phyloP scores from a whole-genome alignment of 345 rosid species.

The Citrus reticulata region DNA sequence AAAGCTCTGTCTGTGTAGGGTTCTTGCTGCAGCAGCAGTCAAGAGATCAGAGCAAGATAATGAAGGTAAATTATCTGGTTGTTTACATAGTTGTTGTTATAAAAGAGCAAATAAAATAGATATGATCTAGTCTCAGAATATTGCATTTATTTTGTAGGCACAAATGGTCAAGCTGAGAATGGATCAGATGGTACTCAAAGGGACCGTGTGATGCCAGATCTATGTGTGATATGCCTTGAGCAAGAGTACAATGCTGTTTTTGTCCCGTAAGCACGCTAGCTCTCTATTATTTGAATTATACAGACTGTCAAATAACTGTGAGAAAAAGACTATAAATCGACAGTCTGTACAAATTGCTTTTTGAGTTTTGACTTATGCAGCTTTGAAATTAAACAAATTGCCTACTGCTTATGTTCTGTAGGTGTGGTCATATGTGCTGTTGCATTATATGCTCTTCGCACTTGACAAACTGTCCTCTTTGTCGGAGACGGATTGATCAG shows the following conservation, averaged over 20 bases:
- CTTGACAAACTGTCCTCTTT: slow-evolving; percentile 78
- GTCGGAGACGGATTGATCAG: slow-evolving; percentile 81
- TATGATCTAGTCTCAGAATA: neutral
- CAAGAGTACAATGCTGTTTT: slow-evolving; percentile 87
- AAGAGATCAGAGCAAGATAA: slow-evolving; percentile 52
- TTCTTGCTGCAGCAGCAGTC: slow-evolving; percentile 89
- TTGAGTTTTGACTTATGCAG: neutral
- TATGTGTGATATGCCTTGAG: slow-evolving; percentile 96
- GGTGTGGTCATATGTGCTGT: slow-evolving; percentile 99
- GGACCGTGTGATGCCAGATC: slow-evolving; percentile 70
- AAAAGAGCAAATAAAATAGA: slow-evolving; percentile 1
- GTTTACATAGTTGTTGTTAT: neutral
- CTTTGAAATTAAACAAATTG: neutral
- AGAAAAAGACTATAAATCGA: neutral
- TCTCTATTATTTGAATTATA: slow-evolving; percentile 5
- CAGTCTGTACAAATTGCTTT: neutral
- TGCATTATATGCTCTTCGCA: slow-evolving; percentile 73
- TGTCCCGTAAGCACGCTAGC: slow-evolving; percentile 57
- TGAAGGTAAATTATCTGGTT: slow-evolving; percentile 46
- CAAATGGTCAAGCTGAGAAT: slow-evolving; percentile 44
- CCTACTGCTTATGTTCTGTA: slow-evolving; percentile 27
- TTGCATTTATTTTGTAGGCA: slow-evolving; percentile 31
- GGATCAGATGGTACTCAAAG: slow-evolving; percentile 44
- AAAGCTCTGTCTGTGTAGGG: slow-evolving; percentile 48
- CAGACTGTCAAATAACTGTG: neutral